Evolutionary conservation across 192 early-diverging fungal species (phyloP).

Genomic region (Chytriomyces confervae): DNA sequence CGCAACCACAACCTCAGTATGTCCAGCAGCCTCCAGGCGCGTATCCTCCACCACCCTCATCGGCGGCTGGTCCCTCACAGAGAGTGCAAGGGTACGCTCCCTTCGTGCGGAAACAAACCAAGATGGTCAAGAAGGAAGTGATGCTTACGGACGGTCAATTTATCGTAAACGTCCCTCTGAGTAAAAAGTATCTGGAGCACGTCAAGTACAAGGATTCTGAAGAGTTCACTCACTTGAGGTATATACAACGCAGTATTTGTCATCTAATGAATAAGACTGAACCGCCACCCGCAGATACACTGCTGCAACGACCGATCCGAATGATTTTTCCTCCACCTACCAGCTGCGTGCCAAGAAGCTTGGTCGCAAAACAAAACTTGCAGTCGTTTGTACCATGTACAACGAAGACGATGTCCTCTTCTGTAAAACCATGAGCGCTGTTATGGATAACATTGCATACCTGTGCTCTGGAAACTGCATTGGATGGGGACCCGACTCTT

Average conservation of each 20-base stretch:
- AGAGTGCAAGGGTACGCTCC: neutral
- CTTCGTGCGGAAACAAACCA: slow-evolving; percentile 17
- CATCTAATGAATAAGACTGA: neutral
- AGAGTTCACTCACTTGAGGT: slow-evolving; percentile 75
- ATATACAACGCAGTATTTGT: neutral
- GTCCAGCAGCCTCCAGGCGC: neutral
- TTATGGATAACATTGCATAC: slow-evolving; percentile 71
- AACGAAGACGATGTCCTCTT: slow-evolving; percentile 69
- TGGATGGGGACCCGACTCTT: slow-evolving; percentile 66
- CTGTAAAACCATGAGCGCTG: slow-evolving; percentile 65
- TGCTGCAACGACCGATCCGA: slow-evolving; percentile 71
- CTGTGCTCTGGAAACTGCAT: slow-evolving; percentile 61
- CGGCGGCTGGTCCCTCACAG: neutral
- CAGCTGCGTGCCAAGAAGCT: slow-evolving; percentile 60
- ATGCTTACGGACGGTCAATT: slow-evolving; percentile 36
- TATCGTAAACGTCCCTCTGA: slow-evolving; percentile 50
- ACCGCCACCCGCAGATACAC: slow-evolving; percentile 57
- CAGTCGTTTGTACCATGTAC: slow-evolving; percentile 80
- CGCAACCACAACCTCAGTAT: slow-evolving; percentile 2
- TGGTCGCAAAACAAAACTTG: slow-evolving; percentile 66
- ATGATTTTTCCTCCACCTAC: slow-evolving; percentile 68
- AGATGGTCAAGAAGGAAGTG: slow-evolving; percentile 28
- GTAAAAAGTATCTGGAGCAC: slow-evolving; percentile 49
- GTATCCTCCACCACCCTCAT: neutral
- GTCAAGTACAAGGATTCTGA: slow-evolving; percentile 54